Base-by-base conservation (phyloP, 2,329 filamentous ascomycete species). In the Aspergillus alliaceus region DNA sequence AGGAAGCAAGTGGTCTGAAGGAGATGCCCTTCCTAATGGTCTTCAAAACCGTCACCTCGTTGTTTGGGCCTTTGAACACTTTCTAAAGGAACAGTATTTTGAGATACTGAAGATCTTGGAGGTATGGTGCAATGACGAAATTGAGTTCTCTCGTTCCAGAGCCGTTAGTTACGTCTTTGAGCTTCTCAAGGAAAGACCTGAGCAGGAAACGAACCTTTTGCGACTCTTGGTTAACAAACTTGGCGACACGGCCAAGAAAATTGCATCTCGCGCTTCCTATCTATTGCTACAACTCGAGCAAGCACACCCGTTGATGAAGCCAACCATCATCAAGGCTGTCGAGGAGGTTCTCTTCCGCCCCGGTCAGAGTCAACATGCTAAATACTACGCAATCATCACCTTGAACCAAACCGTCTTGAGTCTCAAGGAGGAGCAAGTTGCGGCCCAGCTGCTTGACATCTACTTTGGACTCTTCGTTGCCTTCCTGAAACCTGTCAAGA, bases 321-420 rank as follows among this genome's bases (percentile, higher is more conserved):
- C 85, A 15, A 87, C 96, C 52, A 89, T 99, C 63, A 87, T 97
- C 64, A 87, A 86, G 60, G 86, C 87, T 9, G 87, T 99, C 42
- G 93, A 99, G 74, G 93, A 98, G 66, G 84, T 96, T 47, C 79
- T 99, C 22, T 89, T 97, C 71, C 86, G 91, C 52, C 90, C 93
- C 0, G 90, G 91, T 11, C 95, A 98, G 74, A 93, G 86, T 68
- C 82, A 89, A 34, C 90, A 96, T 66, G 91, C 93, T 39, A 96
- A 91, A 71, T 99, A 99, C 77, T 97, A 96, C 74, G 93, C 91
- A 32, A 88, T 96, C 72, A 97, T 97, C 72, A 98, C 95, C 0
- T 82, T 99, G 50, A 99, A 99, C 72, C 96, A 99, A 77, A 98
- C 93, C 0, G 93, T 98, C 50, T 77, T 99, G 50, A 96, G 90